Conservation (phyloP, 169 alveolate species). For the Cryptosporidium felis region DNA sequence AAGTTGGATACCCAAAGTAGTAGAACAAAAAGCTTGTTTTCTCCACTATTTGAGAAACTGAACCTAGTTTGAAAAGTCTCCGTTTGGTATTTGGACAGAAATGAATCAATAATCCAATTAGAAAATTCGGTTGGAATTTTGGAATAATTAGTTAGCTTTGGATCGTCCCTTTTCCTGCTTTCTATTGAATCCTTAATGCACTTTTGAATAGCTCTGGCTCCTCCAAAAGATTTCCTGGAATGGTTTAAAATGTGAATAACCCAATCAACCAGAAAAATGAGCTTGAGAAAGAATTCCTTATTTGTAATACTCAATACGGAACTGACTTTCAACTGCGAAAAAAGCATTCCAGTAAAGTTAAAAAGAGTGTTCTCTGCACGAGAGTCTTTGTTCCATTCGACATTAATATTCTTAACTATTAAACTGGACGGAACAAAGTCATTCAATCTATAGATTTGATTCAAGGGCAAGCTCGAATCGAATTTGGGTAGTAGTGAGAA, state of each 20-base stretch:
- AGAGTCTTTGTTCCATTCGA: conserved; percentile 19
- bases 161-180: neutral
- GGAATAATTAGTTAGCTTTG: neutral
- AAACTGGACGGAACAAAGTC: neutral
- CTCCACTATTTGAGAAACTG: conserved; percentile 29
- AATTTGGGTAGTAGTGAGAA: conserved; percentile 41
- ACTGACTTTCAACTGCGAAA: neutral
- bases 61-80: conserved; percentile 30
- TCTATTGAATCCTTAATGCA: conserved; percentile 8
- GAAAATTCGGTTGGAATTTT: conserved; percentile 43
- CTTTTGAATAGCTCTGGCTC: conserved; percentile 41
- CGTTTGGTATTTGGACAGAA: conserved; percentile 36
- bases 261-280: conserved; percentile 30
- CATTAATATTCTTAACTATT: neutral
- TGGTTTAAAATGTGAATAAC: conserved; percentile 5
- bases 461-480: neutral
- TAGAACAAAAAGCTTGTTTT: conserved; percentile 21
- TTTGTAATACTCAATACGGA: neutral
- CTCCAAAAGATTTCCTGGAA: conserved; percentile 58
- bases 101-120: conserved; percentile 27
- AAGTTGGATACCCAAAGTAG: conserved; percentile 49
- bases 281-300: conserved; percentile 7
- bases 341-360: neutral
- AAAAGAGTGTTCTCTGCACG: neutral
- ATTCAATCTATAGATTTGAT: neutral